These are phyloP conservation scores for Colletotrichum paranaense DNA, from an alignment of 2,329 filamentous ascomycete genomes.

Conservation along the genomic window DNA sequence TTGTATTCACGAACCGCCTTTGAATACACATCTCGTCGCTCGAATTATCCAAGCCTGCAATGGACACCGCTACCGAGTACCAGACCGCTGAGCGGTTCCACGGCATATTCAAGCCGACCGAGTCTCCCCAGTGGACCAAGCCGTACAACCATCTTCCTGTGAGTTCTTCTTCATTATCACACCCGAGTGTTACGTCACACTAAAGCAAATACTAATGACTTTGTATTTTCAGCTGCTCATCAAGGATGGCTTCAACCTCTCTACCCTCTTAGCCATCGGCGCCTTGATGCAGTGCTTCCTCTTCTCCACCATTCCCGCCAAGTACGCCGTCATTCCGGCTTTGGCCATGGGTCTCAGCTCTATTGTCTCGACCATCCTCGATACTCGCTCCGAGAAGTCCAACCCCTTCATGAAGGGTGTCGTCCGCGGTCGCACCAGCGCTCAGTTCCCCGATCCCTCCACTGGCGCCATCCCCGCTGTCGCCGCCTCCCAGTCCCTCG, in stretches of 20 bases:
- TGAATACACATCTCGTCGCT: neutral
- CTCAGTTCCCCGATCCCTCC: slow-evolving; percentile 44
- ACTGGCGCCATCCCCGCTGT: slow-evolving; percentile 41
- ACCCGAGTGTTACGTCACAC: neutral
- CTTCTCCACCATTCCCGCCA: slow-evolving; percentile 45
- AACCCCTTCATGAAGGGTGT: slow-evolving; percentile 41
- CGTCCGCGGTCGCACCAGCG: slow-evolving; percentile 47
- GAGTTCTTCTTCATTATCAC: neutral
- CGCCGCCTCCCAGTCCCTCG: slow-evolving; percentile 45
- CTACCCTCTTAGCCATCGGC: slow-evolving; percentile 46
- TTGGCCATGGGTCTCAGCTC: slow-evolving; percentile 44
- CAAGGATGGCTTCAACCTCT: slow-evolving; percentile 49
- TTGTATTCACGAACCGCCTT: neutral
- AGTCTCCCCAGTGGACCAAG: neutral
- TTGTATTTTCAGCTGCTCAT: slow-evolving; percentile 18
- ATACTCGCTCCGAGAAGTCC: slow-evolving; percentile 35
- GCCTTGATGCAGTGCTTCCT: slow-evolving; percentile 49
- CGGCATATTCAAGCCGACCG: slow-evolving; percentile 14
- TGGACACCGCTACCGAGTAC: neutral
- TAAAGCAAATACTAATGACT: neutral
- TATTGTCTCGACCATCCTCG: slow-evolving; percentile 43
- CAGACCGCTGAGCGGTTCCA: neutral
- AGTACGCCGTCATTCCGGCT: slow-evolving; percentile 49
- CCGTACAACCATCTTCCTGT: neutral
- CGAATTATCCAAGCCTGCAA: neutral